Conservation (phyloP, 352 stramenopile species). For the Pythium dissimile region DNA sequence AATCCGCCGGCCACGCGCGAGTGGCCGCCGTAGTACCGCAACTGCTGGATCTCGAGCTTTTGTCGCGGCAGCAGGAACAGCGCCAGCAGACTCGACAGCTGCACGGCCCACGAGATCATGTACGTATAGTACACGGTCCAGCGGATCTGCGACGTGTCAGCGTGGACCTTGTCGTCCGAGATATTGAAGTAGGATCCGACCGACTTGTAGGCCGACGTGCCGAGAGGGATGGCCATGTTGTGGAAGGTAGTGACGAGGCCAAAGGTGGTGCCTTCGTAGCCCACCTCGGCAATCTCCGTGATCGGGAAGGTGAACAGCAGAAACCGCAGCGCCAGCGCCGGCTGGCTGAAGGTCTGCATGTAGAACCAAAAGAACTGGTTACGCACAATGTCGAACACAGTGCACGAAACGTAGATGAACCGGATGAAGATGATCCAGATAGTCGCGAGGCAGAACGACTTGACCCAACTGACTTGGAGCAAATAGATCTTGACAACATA, state of each 20-base stretch:
- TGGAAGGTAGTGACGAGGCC: constrained; percentile 59
- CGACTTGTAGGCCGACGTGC: constrained; percentile 35
- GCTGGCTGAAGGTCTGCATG: constrained; percentile 39
- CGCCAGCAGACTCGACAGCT: constrained; percentile 39
- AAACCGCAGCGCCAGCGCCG: constrained; percentile 41
- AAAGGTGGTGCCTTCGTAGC: constrained; percentile 59
- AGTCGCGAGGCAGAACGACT: constrained; percentile 45
- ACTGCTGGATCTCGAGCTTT: constrained; percentile 61
- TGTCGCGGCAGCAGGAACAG: constrained; percentile 49
- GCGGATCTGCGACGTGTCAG: constrained; percentile 30
- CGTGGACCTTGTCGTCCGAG: constrained; percentile 21
- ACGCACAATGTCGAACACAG: constrained; percentile 47
- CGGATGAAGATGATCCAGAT: constrained; percentile 56
- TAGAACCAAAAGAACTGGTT: constrained; percentile 57
- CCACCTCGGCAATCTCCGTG: constrained; percentile 49
- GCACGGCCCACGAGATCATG: constrained; percentile 42
- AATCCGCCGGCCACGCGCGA: constrained; percentile 38
- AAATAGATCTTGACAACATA: constrained; percentile 52
- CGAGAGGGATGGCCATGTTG: constrained; percentile 53
- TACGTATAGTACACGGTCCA: constrained; percentile 48
- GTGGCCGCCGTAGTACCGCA: constrained; percentile 59
- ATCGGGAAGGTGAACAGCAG: constrained; percentile 55
- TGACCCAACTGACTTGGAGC: constrained; percentile 47
- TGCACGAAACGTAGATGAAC: constrained; percentile 39
- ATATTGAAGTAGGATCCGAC: constrained; percentile 40